These are phyloP conservation scores for Pestalotiopsis sp. DNA, from an alignment of 2,329 filamentous ascomycete genomes.

Conservation along the genomic window DNA sequence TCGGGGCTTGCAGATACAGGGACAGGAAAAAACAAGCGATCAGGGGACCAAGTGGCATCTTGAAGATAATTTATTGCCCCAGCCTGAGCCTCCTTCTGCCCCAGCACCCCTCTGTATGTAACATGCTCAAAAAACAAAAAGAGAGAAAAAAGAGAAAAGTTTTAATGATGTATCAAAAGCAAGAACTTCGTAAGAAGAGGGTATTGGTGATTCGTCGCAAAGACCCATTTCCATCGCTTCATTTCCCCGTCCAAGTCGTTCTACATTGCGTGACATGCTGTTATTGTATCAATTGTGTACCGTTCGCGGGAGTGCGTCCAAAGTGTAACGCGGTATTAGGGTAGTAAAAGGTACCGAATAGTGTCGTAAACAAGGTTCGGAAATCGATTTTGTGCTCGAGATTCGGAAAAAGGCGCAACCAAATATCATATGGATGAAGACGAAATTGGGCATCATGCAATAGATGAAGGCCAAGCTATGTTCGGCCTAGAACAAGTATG, in stretches of 20 bases:
- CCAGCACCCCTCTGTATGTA: background rate
- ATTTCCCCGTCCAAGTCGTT: constrained; percentile 10
- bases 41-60: constrained; percentile 3
- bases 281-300: background rate
- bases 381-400: background rate
- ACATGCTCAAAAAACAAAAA: background rate
- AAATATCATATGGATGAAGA: background rate
- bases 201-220: constrained; percentile 5
- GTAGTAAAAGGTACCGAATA: background rate
- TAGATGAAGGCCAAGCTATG: background rate
- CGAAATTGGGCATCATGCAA: background rate
- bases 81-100: constrained; percentile 2
- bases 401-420: background rate
- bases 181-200: constrained; percentile 4
- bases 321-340: background rate
- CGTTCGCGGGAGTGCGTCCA: background rate
- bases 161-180: background rate
- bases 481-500: background rate
- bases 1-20: background rate
- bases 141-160: background rate
- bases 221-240: constrained; percentile 6
- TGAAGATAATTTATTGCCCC: background rate
- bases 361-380: background rate
- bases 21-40: background rate
- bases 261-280: constrained; percentile 4